Evolutionary conservation across 441 rosid genomes (phyloP), one percentile per base, ranked within the genome.

Genomic region (Viola pubescens): DNA sequence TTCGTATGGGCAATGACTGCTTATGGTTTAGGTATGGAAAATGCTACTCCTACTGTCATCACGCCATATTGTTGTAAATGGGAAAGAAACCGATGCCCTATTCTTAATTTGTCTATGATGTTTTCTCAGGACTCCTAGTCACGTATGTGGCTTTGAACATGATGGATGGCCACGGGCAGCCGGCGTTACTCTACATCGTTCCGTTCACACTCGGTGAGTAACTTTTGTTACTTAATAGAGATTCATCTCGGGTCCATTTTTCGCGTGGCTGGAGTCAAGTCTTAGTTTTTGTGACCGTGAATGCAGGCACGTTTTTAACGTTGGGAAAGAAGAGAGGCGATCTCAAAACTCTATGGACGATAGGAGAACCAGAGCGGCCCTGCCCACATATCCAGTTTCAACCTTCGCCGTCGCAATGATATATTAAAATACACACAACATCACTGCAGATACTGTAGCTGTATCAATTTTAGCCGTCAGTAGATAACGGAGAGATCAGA

Each of bases 1-100:
- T 90, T 94, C 73, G 48, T 94, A 56, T 80, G 98, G 92, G 85
- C 96, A 66, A 87, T 94, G 96, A 68, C 82, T 60, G 97, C 97
- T 48, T 94, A 94, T 68, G 95, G 98, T 54, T 79, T 90, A 68
- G 97, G 98, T 92, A 70, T 60, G 82, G 66, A 64, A 47, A 70
- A 64, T 43, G 34, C 34, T 26, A 26, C 34, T 26, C 34, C 34
- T 26, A 26, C 34, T 26, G 34, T 26, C 34, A 2, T 26, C 34
- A 26, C 3, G 34, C 1, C 19, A 26, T 26, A 26, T 26, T 26
- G 2, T 1, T 1, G 34, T 26, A 26, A 26, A 26, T 26, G 34
- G 34, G 34, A 26, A 26, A 1, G 34, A 26, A 26, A 1, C 34
- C 3, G 34, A 26, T 26, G 34, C 34, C 34, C 34, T 26, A 43